Base-by-base conservation (phyloP, 441 rosid genomes). In the Pelargonium cotyledonis region DNA sequence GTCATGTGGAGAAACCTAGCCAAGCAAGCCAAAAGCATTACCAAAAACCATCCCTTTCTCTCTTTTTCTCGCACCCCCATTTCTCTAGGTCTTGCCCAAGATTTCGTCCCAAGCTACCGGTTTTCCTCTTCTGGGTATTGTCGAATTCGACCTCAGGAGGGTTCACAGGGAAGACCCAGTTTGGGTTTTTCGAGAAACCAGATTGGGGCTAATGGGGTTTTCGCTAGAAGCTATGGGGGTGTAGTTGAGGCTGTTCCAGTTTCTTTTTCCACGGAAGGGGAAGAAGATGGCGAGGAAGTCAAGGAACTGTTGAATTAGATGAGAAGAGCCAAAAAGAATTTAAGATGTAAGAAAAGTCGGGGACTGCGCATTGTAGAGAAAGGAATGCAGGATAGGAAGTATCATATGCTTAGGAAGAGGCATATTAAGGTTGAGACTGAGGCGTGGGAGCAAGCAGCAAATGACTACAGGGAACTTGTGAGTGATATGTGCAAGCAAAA, bases 401-500 rank as follows among this genome's bases (percentile, higher is more conserved):
- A 86, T 73, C 53, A 68, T 11, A 23, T 73, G 35, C 80, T 95
- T 47, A 90, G 78, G 70, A 87, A 71, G 66, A 82, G 97, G 70
- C 96, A 95, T 58, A 69, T 88, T 14, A 86, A 86, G 78, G 74
- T 83, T 64, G 99, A 95, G 96, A 95, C 96, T 0, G 94, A 95
- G 76, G 96, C 94, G 3, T 95, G 99, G 97, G 95, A 86, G 53
- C 82, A 76, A 67, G 96, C 96, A 0, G 92, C 99, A 0, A 84
- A 77, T 76, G 99, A 95, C 81, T 95, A 91, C 66, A 83, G 80
- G 68, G 96, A 91, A 78, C 73, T 90, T 72, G 76, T 95, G 21
- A 44, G 44, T 38, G 96, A 95, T 66, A 95, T 95, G 96, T 95
- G 99, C 41, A 86, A 89, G 85, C 92, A 95, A 71, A 91, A 91